Base-by-base conservation (phyloP, 2,329 filamentous ascomycete species). In the Colletotrichum cereale region DNA sequence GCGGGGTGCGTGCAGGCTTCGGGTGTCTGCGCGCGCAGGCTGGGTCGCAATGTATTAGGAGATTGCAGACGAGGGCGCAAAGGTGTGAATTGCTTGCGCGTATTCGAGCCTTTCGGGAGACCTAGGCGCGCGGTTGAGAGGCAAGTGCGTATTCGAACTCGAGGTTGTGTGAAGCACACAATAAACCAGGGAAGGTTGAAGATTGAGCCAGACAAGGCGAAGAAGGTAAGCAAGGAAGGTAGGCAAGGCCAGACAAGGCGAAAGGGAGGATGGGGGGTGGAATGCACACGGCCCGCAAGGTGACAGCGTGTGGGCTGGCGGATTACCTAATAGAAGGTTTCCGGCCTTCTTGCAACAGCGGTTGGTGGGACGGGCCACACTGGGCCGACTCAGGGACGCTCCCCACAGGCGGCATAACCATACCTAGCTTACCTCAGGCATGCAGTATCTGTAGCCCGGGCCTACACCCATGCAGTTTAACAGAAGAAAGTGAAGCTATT, bases 271-370 rank as follows among this genome's bases (percentile, higher is more conserved):
- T 34, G 21, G 31, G 38, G 31, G 53, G 34, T 38, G 34, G 53
- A 56, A 56, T 56, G 34, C 53, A 56, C n/a, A 56, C 18, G 50
- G 53, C 21, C 53, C n/a, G 31, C 21, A 56, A 56, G n/a, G 36
- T 57, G n/a, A 26, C 24, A 14, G 34, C 53, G 55, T 36, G 4
- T 18, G n/a, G n/a, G 53, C 21, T n/a, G 36, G 38, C 12, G 36
- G 31, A 63, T 63, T 63, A 63, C 61, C 48, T 63, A 63, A 63
- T 57, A 24, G 6, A 40, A 57, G 55, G 55, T 11, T 40, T 57
- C 53, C 34, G 24, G 16, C 40, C 56, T n/a, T 31, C 38, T 31
- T 58, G 36, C 52, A 55, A 55, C 31, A 29, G 29, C n/a, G 34
- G 55, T 34, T 40, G n/a, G 34, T 16, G 50, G 26, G 14, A 50